A percentile compares a stretch with the other conserved stretches of the same genome.
These are phyloP conservation scores for Chrysoporthe cubensis DNA, from an alignment of 2,329 filamentous ascomycete species.

Conservation along the genomic window DNA sequence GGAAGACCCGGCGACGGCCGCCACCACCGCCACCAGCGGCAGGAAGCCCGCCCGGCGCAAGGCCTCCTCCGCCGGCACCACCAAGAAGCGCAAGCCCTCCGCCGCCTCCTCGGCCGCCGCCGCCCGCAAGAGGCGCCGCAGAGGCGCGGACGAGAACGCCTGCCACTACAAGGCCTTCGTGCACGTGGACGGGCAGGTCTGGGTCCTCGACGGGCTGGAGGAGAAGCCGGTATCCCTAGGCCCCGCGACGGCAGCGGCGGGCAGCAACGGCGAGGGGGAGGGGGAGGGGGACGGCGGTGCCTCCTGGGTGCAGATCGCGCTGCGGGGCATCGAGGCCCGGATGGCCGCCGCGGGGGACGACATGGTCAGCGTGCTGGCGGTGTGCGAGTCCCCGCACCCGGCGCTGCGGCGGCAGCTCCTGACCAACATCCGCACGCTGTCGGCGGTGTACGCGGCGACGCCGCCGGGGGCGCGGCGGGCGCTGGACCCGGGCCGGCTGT, in stretches of 20 bases:
- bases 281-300: constrained; percentile 40
- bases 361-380: constrained; percentile 77
- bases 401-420: constrained; percentile 52
- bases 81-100: constrained; percentile 30
- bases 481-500: not conserved
- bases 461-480: constrained; percentile 19
- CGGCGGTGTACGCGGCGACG: constrained; percentile 43
- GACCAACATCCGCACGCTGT: constrained; percentile 39
- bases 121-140: constrained; percentile 41
- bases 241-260: constrained; percentile 30
- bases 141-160: constrained; percentile 56
- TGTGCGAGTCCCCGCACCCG: constrained; percentile 68
- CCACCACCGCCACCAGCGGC: constrained; percentile 35
- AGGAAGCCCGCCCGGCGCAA: constrained; percentile 34
- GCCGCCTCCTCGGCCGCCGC: constrained; percentile 34
- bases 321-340: constrained; percentile 69
- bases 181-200: constrained; percentile 70
- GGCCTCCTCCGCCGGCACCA: not conserved
- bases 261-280: not conserved
- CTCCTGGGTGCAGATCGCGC: constrained; percentile 69
- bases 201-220: constrained; percentile 88
- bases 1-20: constrained; percentile 22
- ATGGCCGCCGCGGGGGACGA: constrained; percentile 64
- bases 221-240: constrained; percentile 69
- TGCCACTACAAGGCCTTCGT: constrained; percentile 93